Evolutionary conservation across 177 flowering plant genomes (phyloP), one percentile per base, ranked within the genome.

Genomic region (Vitis hybrid): DNA sequence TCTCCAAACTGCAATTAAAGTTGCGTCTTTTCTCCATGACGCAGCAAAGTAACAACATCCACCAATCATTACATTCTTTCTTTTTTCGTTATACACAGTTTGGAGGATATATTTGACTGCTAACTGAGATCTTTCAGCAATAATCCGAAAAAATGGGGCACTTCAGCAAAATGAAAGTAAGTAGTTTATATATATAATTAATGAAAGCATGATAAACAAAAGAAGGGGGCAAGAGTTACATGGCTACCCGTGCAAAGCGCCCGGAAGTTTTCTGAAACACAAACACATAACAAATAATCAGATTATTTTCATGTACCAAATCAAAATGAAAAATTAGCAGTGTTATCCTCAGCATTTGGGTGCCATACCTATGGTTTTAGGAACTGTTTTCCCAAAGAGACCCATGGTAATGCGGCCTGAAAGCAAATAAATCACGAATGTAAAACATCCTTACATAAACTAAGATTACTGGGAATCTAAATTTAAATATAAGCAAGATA

Each of bases 171-270:
- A 30, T 15, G 1, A 58, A 58, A 34, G 48, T 3, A 40, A 40
- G 45, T 7, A 40, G 45, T 40, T 4, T 4, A 40, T 40, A 40
- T 40, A 7, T 4, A 40, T 40, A 40, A 40, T 40, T 40, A 40
- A 40, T 40, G 7, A 40, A 40, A 0, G 45, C 45, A 40, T 40
- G 8, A 40, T 40, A 40, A 40, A 7, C 9, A 45, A 5, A 75
- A 59, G 55, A 65, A 78, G 74, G 70, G 74, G 67, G 52, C 70
- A 74, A 65, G 56, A 70, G 82, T 84, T 79, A 77, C 81, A 68
- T 77, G 84, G 83, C 74, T 86, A 89, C 93, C 93, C 64, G 93
- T 88, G 88, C 93, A 89, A 62, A 89, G 91, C 30, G 93, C 91
- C 72, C 91, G 90, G 51, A 88, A 88, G 68, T 88, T 88, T 77